phyloP scores from a whole-genome alignment of 1,284 basidiomycete genomes.

The Hemileia vastatrix region DNA sequence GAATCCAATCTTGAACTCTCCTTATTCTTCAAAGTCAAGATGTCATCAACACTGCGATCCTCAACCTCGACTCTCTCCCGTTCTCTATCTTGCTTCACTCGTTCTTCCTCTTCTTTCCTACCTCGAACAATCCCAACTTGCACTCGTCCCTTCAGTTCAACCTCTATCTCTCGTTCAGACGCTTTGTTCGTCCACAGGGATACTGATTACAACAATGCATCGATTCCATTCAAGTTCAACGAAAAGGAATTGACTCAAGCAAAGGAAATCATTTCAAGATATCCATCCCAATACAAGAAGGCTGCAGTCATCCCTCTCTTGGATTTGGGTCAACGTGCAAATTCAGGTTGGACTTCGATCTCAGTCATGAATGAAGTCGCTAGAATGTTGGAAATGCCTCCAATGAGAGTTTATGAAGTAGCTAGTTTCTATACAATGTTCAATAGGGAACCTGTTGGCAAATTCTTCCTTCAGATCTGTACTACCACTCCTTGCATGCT shows the following conservation, averaged over 20 bases:
- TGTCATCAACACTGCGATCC: background rate
- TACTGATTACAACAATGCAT: conserved; percentile 82
- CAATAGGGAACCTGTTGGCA: conserved; percentile 90
- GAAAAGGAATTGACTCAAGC: conserved; percentile 72
- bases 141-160: conserved; percentile 30
- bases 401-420: conserved; percentile 98
- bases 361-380: conserved; percentile 92
- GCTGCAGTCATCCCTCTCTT: conserved; percentile 86
- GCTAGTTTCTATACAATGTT: conserved; percentile 99
- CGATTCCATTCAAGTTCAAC: conserved; percentile 82
- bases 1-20: background rate
- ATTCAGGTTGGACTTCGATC: conserved; percentile 97
- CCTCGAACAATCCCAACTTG: background rate
- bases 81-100: background rate
- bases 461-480: conserved; percentile 93
- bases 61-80: background rate
- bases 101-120: background rate
- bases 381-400: conserved; percentile 74
- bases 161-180: conserved; percentile 32
- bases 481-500: conserved; percentile 99
- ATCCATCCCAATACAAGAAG: conserved; percentile 96
- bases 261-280: conserved; percentile 78
- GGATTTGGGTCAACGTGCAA: conserved; percentile 91
- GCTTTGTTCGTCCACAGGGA: conserved; percentile 60
- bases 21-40: background rate